These are phyloP conservation scores for Telfairia occidentalis DNA, from an alignment of 331 rosid genomes.

Conservation along the genomic window DNA sequence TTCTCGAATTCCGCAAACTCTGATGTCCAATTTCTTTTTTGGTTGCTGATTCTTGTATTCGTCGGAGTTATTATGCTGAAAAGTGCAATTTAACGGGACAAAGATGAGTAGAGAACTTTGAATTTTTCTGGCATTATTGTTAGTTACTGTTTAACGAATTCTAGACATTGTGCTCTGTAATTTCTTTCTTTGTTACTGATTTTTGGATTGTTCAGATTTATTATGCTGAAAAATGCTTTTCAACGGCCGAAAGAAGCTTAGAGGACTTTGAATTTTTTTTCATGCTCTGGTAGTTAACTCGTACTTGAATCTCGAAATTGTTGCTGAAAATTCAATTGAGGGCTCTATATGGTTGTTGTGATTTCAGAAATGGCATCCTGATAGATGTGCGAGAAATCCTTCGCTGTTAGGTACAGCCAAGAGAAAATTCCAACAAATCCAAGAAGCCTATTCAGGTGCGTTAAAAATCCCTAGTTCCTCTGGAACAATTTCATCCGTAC, in stretches of 20 bases:
- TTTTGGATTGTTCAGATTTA: background rate
- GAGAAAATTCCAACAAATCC: constrained; percentile 58
- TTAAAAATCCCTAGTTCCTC: background rate
- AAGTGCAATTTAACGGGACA: background rate
- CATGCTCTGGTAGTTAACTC: background rate
- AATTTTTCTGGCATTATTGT: background rate
- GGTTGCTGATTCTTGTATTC: background rate
- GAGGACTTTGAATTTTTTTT: background rate
- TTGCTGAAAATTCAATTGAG: background rate
- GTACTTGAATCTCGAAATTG: background rate
- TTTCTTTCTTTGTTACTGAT: background rate
- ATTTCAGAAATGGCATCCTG: constrained; percentile 82
- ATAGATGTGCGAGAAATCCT: constrained; percentile 55
- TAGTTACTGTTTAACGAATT: no score
- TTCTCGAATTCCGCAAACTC: background rate
- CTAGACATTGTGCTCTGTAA: background rate
- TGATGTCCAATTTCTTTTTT: background rate
- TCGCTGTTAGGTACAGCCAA: constrained; percentile 48
- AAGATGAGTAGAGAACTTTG: background rate
- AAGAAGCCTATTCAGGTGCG: constrained; percentile 80
- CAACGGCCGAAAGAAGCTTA: background rate
- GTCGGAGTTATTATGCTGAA: background rate
- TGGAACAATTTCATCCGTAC: no score
- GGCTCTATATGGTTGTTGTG: background rate
- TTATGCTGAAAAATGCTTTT: background rate